Conservation (phyloP, 495 filamentous ascomycete species). For the Cercophora newfieldiana region DNA sequence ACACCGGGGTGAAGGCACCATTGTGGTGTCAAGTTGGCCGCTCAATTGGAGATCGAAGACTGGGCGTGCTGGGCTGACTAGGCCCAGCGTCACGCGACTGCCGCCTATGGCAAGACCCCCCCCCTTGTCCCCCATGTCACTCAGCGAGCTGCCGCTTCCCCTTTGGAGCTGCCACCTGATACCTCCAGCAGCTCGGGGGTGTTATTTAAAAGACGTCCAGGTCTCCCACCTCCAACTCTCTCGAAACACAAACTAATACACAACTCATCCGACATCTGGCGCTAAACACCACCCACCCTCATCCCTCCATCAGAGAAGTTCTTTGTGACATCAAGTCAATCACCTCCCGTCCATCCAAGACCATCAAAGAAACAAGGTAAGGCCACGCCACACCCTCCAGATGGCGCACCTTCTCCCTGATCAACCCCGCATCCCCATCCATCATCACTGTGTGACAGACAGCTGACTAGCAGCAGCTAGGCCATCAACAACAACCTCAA, state of each 20-base stretch:
- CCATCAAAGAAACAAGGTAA: neutral
- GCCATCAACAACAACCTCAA: conserved; percentile 1
- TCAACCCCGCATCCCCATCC: neutral
- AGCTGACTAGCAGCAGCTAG: conserved; percentile 4
- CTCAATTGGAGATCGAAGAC: neutral
- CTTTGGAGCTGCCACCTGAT: conserved; percentile 37
- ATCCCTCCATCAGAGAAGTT: neutral
- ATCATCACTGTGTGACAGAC: conserved; percentile 1
- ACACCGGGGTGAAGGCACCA: neutral
- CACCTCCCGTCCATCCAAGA: conserved; percentile 1
- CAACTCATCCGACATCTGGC: neutral
- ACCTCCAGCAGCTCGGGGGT: conserved; percentile 13
- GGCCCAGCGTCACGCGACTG: conserved; percentile 36
- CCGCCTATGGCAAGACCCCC: conserved; percentile 13
- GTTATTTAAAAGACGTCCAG: conserved; percentile 28
- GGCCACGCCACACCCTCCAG: conserved; percentile 7
- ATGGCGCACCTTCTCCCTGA: neutral
- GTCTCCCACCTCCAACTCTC: conserved; percentile 25
- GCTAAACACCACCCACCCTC: conserved; percentile 6
- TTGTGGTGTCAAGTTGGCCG: neutral
- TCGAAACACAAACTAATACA: neutral
- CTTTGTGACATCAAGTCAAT: conserved; percentile 1
- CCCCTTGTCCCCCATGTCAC: too few species aligned
- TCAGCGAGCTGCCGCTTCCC: too few species aligned
- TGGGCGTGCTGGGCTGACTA: conserved; percentile 19